Base-by-base conservation (phyloP, 371 early-diverging fungal species). In the Globomyces sp. region DNA sequence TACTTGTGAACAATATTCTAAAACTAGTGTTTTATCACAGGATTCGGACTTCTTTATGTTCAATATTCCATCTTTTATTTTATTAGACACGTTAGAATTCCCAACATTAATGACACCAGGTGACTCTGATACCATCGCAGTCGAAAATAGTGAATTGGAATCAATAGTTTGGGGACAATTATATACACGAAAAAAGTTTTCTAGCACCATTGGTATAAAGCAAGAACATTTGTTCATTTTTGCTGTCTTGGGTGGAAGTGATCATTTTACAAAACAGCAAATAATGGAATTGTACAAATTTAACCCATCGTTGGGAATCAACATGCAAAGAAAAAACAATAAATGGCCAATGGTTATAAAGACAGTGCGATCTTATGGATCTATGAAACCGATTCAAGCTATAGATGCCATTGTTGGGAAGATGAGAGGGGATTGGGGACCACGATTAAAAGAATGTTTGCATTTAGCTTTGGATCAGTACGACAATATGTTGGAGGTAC, bases 331-430 rank as follows among this genome's bases (percentile, higher is more conserved):
- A 10, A 58, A 44, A 45, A 55, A 55, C 40, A 41, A 58, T 4
- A 58, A 44, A 58, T 58, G 58, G 58, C 58, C 58, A 41, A 58
- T 43, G 24, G 44, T 58, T 13, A 58, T 58, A 13, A 34, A 58
- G 3, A 41, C 44, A n/a, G 55, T 55, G 5, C 55, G 55, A 2
- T 39, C 6, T 39, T 55, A 9, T n/a, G 40, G 40, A 39, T 55
- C 55, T 4, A 36, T 55, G 36, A 9, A 1, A 4, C 55, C 55
- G 1, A 13, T 10, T 39, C 36, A 55, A 55, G 55, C 55, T 39
- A 5, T 39, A 39, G 55, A 55, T 4, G 40, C 36, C 36, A 55
- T 55, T 11, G 4, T 55, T 4, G 55, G 40, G 40, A 8, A 39
- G 39, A 13, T 55, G 4, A 55, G 40, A 55, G 2, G 4, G 5